phyloP scores from a whole-genome alignment of 1,139 yeast species.

The Candida tropicalis region DNA sequence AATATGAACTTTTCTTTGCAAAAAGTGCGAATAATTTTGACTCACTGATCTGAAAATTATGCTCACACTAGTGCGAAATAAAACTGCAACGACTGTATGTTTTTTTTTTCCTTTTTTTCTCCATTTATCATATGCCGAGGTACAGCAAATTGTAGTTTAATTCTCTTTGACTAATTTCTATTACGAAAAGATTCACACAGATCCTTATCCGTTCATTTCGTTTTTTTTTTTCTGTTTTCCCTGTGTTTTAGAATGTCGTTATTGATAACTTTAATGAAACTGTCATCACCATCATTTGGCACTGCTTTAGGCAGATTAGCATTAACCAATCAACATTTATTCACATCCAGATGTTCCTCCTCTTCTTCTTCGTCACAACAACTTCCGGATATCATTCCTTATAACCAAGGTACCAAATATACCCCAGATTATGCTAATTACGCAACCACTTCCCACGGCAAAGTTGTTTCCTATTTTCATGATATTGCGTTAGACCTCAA shows the following conservation, averaged over 20 bases:
- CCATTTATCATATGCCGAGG: constrained; percentile 2
- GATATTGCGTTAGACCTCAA: constrained; percentile 75
- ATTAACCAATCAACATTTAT: constrained; percentile 25
- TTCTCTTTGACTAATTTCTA: too few species aligned
- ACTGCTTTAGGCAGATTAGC: constrained; percentile 24
- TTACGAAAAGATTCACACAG: background rate
- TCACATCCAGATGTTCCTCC: constrained; percentile 15
- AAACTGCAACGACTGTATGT: too few species aligned
- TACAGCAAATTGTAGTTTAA: background rate
- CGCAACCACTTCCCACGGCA: constrained; percentile 56
- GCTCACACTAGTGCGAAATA: too few species aligned
- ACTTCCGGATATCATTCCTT: constrained; percentile 13
- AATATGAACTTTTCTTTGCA: too few species aligned
- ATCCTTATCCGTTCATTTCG: constrained; percentile 17
- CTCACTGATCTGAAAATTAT: too few species aligned
- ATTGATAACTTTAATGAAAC: constrained; percentile 2
- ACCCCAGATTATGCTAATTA: constrained; percentile 37
- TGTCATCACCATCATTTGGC: background rate
- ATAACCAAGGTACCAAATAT: constrained; percentile 38
- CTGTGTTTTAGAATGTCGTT: constrained; percentile 3
- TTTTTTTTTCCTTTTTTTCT: background rate
- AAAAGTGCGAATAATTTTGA: too few species aligned
- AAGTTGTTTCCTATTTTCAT: constrained; percentile 75
- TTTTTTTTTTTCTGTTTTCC: background rate
- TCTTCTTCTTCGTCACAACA: constrained; percentile 12